phyloP scores from a whole-genome alignment of 495 filamentous ascomycete species.

The Cudoniella acicularis region DNA sequence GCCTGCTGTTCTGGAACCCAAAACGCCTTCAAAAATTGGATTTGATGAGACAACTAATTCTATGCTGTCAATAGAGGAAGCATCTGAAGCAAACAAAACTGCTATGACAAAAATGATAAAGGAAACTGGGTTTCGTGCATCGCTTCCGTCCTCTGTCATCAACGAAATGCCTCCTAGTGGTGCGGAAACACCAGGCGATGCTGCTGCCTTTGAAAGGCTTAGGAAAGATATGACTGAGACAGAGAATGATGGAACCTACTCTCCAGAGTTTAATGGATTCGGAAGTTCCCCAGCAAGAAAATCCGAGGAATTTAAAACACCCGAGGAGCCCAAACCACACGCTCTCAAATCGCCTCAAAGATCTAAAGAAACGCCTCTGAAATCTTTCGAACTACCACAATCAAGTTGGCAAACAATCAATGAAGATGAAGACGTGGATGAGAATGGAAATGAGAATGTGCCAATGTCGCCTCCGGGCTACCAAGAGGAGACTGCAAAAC shows the following conservation, averaged over 20 bases:
- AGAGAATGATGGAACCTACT: constrained; percentile 13
- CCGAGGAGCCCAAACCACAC: not conserved
- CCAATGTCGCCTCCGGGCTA: not conserved
- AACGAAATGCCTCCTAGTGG: constrained; percentile 23
- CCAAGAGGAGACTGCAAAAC: not conserved
- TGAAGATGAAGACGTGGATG: not conserved
- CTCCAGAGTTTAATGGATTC: constrained; percentile 29
- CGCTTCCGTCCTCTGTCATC: constrained; percentile 28
- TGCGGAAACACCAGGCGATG: constrained; percentile 13
- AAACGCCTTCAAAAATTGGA: not conserved
- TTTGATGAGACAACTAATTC: not conserved
- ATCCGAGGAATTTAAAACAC: not conserved
- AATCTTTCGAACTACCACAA: constrained; percentile 2
- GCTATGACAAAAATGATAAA: constrained; percentile 35
- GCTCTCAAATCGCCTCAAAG: not conserved
- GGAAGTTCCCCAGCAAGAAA: constrained; percentile 25
- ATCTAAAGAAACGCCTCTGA: not conserved
- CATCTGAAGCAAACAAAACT: constrained; percentile 25
- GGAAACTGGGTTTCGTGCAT: constrained; percentile 39
- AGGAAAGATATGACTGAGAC: constrained; percentile 14
- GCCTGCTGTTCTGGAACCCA: too few species aligned
- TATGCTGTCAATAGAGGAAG: not conserved
- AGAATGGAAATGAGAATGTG: not conserved
- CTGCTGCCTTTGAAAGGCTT: constrained; percentile 12
- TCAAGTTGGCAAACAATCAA: constrained; percentile 21